These are phyloP conservation scores for Martensiomyces pterosporus DNA, from an alignment of 192 early-diverging fungal species.

Conservation along the genomic window DNA sequence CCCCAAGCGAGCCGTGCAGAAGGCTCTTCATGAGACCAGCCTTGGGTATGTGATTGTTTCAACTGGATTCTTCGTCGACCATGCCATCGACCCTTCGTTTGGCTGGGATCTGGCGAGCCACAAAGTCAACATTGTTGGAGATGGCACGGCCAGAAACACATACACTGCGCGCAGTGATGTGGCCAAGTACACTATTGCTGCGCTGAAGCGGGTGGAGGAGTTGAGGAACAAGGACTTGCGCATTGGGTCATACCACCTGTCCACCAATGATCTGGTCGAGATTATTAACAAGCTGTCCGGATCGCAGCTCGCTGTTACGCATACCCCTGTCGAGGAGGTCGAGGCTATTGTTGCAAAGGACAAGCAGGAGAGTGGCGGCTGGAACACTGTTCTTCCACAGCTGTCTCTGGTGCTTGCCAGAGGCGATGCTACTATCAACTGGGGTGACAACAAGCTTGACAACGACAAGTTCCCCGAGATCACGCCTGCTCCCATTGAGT, in stretches of 20 bases:
- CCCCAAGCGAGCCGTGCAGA: background rate
- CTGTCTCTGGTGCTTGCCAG: background rate
- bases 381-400: background rate
- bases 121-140: background rate
- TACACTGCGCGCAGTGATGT: background rate
- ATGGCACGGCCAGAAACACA: background rate
- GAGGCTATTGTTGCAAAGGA: background rate
- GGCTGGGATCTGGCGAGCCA: slow-evolving; percentile 1
- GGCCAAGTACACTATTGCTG: slow-evolving; percentile 2
- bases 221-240: slow-evolving; percentile 1
- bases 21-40: background rate
- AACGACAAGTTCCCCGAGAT: background rate
- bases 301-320: background rate
- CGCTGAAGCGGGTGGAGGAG: background rate
- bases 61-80: background rate
- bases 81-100: background rate
- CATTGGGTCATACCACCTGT: background rate
- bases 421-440: background rate
- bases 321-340: background rate
- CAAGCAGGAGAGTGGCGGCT: background rate
- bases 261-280: background rate
- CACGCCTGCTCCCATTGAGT: background rate
- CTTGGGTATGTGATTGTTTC: background rate
- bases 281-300: background rate
- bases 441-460: slow-evolving; percentile 1